Evolutionary conservation across 2,329 filamentous ascomycete species (phyloP), one percentile per base, ranked within the genome.

Genomic region (Diaporthe ilicicola): DNA sequence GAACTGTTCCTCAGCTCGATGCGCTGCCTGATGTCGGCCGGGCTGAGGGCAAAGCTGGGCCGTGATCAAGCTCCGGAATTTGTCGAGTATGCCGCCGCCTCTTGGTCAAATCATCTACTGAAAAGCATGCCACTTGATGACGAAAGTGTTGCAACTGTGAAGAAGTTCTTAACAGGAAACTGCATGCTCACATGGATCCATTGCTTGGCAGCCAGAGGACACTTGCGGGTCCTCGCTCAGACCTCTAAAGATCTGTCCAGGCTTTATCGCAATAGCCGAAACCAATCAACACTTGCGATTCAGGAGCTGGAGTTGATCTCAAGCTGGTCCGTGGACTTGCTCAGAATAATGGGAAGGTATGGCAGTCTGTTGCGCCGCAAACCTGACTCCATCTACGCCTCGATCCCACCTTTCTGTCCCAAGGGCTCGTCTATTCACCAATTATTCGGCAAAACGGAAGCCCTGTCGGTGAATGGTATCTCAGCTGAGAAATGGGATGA

Each of bases 101-200:
- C 46, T 4, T 66, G 62, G 62, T 66, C 62, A 19, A 24, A 1
- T 22, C 62, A 66, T 19, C 46, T 66, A 2, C n/a, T 27, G 22
- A 29, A 53, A 1, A 15, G 4, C 1, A 37, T 12, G 7, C 27
- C 9, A 9, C 29, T 51, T 2, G 46, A 53, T 29, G 29, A 53
- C 4, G 44, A 50, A 3, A 27, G n/a, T 42, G 19, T 50, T 8
- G 2, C 0, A 1, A 39, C 22, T 5, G 13, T 66, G 62, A 32
- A 39, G 13, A 66, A 13, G 6, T 54, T 66, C 7, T 53, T 66
- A n/a, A 51, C 46, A 5, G 46, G 46, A 19, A n/a, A 8, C 1
- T 51, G 5, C n/a, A 48, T 66, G n/a, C 62, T 66, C 7, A 53
- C 46, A 12, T 66, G 62, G 62, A 53, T 66, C 5, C 48, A 66